phyloP scores from a whole-genome alignment of 257 asterid genomes.

The Echites panduratus region DNA sequence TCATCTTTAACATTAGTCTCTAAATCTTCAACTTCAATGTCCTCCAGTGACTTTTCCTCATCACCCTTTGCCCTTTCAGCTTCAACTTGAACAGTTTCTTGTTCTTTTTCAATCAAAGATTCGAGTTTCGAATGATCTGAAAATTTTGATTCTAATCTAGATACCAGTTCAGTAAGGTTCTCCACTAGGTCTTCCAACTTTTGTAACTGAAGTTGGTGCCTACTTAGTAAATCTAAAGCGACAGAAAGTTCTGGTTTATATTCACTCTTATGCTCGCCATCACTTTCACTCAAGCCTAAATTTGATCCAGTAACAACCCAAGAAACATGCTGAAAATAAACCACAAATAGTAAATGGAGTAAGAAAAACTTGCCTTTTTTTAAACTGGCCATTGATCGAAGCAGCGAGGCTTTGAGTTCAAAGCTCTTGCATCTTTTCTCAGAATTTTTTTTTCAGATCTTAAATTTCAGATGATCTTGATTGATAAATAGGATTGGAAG shows the following conservation, averaged over 20 bases:
- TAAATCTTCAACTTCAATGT: slow-evolving; percentile 16
- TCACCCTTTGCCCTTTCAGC: slow-evolving; percentile 16
- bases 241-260: slow-evolving; percentile 12
- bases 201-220: slow-evolving; percentile 60
- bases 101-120: slow-evolving; percentile 19
- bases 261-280: slow-evolving; percentile 6
- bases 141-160: slow-evolving; percentile 60
- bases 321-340: slow-evolving; percentile 14
- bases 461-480: slow-evolving; percentile 1
- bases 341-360: slow-evolving; percentile 22
- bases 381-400: slow-evolving; percentile 25
- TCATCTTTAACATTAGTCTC: slow-evolving; percentile 17
- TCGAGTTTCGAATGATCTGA: slow-evolving; percentile 26
- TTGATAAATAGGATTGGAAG: not conserved
- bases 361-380: slow-evolving; percentile 34
- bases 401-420: slow-evolving; percentile 4
- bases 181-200: slow-evolving; percentile 58
- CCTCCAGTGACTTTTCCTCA: slow-evolving; percentile 5
- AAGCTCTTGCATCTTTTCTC: slow-evolving; percentile 16
- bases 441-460: slow-evolving; percentile 17
- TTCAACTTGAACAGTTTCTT: slow-evolving; percentile 12
- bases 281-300: slow-evolving; percentile 20
- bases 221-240: slow-evolving; percentile 32
- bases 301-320: slow-evolving; percentile 21
- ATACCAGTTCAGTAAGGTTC: slow-evolving; percentile 52